phyloP scores from a whole-genome alignment of 768 basidiomycete genomes.

The Crepidotus variabilis region DNA sequence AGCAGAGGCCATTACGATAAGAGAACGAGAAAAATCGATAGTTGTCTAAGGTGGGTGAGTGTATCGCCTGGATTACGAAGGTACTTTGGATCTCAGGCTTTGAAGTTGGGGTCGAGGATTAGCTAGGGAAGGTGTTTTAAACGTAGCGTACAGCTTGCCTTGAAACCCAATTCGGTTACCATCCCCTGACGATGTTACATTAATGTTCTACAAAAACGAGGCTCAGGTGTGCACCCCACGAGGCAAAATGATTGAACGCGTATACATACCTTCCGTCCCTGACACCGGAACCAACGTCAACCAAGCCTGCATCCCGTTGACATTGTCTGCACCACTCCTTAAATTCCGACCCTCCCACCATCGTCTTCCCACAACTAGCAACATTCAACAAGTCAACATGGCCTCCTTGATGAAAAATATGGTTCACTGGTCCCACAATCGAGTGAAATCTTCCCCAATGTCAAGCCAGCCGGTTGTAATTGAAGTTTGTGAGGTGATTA shows the following conservation, averaged over 20 bases:
- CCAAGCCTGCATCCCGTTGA: slow-evolving; percentile 9
- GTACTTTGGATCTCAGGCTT: slow-evolving; percentile 12
- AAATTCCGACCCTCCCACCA: not conserved
- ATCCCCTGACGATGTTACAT: slow-evolving; percentile 19
- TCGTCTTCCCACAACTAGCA: not conserved
- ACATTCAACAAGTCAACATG: slow-evolving; percentile 24
- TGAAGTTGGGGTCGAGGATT: slow-evolving; percentile 8
- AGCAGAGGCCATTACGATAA: slow-evolving; percentile 33
- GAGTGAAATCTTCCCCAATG: slow-evolving; percentile 13
- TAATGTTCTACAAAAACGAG: slow-evolving; percentile 28
- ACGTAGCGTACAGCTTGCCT: slow-evolving; percentile 10
- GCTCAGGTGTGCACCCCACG: slow-evolving; percentile 27
- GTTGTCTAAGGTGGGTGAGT: slow-evolving; percentile 3
- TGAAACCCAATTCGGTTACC: slow-evolving; percentile 14
- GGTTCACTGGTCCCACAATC: slow-evolving; percentile 36
- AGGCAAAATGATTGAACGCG: slow-evolving; percentile 24
- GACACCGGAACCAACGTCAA: slow-evolving; percentile 15
- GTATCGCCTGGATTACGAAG: slow-evolving; percentile 4
- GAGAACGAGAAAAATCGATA: not conserved
- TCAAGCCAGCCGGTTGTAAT: slow-evolving; percentile 5
- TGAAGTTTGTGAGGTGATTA: slow-evolving; percentile 46
- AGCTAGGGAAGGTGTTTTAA: slow-evolving; percentile 25
- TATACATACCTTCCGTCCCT: slow-evolving; percentile 16
- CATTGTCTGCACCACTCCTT: slow-evolving; percentile 5
- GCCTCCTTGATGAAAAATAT: slow-evolving; percentile 38